Evolutionary conservation across 2,329 filamentous ascomycete genomes (phyloP).

Genomic region (Cercospora berteroae): DNA sequence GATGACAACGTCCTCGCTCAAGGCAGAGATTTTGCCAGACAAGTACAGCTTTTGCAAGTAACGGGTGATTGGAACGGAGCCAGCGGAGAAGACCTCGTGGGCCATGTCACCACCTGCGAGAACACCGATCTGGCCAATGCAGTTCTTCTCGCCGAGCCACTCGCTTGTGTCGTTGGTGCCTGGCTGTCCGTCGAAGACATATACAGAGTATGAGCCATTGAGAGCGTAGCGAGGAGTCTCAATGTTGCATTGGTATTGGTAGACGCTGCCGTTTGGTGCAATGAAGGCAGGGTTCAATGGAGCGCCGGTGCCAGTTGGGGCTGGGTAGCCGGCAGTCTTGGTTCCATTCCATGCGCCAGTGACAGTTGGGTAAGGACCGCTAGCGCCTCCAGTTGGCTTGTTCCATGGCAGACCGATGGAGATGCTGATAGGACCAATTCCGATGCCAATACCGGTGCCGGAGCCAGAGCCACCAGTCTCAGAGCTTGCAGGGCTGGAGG

Average conservation of each 20-base stretch:
- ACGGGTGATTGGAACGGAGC: constrained; percentile 47
- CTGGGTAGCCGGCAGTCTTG: constrained; percentile 5
- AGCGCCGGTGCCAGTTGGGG: constrained; percentile 1
- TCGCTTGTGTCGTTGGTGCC: constrained; percentile 41
- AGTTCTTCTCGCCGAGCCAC: constrained; percentile 55
- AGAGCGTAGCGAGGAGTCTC: constrained; percentile 60
- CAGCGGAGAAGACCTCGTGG: constrained; percentile 35
- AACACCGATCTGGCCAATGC: constrained; percentile 59
- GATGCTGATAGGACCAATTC: constrained; percentile 16
- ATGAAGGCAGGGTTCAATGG: constrained; percentile 19
- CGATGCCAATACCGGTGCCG: constrained; percentile 11
- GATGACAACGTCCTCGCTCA: constrained; percentile 30
- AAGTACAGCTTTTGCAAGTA: constrained; percentile 38
- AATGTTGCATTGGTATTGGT: constrained; percentile 68
- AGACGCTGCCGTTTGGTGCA: constrained; percentile 48
- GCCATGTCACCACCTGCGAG: constrained; percentile 36
- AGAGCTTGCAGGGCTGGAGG: not conserved
- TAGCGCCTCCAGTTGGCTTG: constrained; percentile 7
- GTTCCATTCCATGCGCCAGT: constrained; percentile 16
- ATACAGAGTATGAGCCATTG: constrained; percentile 60
- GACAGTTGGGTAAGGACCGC: constrained; percentile 4
- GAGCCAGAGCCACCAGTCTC: constrained; percentile 1
- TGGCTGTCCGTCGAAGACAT: constrained; percentile 63
- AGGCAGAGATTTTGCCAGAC: constrained; percentile 35
- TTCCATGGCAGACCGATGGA: constrained; percentile 13